Evolutionary conservation across 177 flowering plant species (phyloP).

Genomic region (Vitis hybrid): DNA sequence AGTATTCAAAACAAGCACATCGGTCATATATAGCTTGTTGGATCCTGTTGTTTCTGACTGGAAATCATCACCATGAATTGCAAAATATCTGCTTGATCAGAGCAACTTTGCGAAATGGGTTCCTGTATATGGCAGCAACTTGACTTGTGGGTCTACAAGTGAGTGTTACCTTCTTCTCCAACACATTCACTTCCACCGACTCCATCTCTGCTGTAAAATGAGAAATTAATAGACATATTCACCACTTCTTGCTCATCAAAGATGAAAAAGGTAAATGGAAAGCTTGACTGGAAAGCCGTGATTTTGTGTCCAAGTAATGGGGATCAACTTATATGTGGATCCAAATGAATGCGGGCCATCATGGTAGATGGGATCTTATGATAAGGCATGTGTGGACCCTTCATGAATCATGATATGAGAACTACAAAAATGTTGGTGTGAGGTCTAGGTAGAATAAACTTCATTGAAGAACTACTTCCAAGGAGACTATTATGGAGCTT

Average conservation of each 20-base stretch:
- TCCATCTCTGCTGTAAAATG: conserved; percentile 36
- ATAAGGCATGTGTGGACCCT: too few species aligned
- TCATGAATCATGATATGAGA: too few species aligned
- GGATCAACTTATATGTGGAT: not conserved
- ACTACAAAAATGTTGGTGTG: too few species aligned
- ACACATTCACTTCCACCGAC: conserved; percentile 49
- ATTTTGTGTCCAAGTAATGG: not conserved
- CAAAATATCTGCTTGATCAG: conserved; percentile 12
- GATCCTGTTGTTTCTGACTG: not conserved
- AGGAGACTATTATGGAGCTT: too few species aligned
- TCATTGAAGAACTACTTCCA: too few species aligned
- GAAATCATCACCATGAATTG: conserved; percentile 15
- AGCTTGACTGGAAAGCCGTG: not conserved
- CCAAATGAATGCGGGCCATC: not conserved
- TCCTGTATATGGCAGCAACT: conserved; percentile 14
- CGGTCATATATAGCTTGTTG: not conserved
- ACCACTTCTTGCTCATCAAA: not conserved
- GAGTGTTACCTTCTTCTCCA: conserved; percentile 61
- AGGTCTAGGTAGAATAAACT: too few species aligned
- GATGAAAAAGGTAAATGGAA: too few species aligned
- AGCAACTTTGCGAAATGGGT: conserved; percentile 17
- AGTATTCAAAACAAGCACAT: not conserved
- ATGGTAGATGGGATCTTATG: too few species aligned
- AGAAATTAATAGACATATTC: not conserved
- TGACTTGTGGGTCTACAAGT: conserved; percentile 30